phyloP scores from a whole-genome alignment of 768 basidiomycete species.

The Lactarius quietus region DNA sequence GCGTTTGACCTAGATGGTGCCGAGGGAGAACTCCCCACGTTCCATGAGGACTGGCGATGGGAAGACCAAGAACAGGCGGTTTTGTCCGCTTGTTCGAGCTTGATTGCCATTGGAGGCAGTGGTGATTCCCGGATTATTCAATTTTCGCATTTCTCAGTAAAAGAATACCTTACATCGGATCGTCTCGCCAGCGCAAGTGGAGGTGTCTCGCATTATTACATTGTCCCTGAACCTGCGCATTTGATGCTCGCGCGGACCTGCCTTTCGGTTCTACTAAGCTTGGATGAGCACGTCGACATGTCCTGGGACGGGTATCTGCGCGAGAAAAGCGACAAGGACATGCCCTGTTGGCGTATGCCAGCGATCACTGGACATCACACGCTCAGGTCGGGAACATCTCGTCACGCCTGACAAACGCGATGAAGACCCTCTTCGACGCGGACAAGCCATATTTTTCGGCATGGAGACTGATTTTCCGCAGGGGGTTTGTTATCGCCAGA shows the following conservation, averaged over 20 bases:
- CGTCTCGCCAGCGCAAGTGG: not conserved
- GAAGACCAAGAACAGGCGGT: not conserved
- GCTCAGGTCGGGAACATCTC: not conserved
- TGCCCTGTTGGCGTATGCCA: not conserved
- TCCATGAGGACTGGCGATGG: not conserved
- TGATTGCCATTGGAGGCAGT: not conserved
- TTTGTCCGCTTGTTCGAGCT: not conserved
- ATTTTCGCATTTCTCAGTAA: not conserved
- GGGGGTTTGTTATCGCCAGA: not conserved
- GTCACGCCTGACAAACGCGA: not conserved
- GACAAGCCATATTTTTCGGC: not conserved
- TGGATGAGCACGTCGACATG: too few relatives aligned
- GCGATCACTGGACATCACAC: not conserved
- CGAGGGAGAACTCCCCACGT: not conserved
- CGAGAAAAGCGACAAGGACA: too few relatives aligned
- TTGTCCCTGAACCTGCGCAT: not conserved
- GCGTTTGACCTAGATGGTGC: not conserved
- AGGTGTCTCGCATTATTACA: not conserved
- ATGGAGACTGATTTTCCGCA: not conserved
- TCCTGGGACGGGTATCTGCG: too few relatives aligned
- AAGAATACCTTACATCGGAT: not conserved
- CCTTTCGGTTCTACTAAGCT: not conserved
- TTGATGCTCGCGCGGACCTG: not conserved
- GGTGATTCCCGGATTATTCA: not conserved
- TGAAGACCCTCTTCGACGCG: not conserved